Percentiles rank a stretch among this genome's conserved stretches.
Conservation (phyloP, 2,329 filamentous ascomycete genomes). For the Chaetomium sp. region DNA sequence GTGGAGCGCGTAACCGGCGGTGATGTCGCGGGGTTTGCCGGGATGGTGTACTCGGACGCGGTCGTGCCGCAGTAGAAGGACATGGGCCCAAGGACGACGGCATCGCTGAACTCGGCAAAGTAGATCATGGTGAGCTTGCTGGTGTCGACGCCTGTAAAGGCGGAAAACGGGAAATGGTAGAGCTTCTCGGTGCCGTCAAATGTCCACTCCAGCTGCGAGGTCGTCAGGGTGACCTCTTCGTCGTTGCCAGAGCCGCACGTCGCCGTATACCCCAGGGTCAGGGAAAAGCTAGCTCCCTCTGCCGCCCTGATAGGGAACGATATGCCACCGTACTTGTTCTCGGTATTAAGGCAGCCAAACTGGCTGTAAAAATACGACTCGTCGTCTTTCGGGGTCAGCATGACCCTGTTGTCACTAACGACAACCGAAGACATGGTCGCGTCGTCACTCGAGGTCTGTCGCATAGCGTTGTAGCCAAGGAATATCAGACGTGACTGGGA, state of each 20-base stretch:
- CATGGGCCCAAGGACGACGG: slow-evolving; percentile 58
- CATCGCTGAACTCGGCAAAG: slow-evolving; percentile 49
- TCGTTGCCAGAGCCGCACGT: slow-evolving; percentile 46
- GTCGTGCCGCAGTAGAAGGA: slow-evolving; percentile 59
- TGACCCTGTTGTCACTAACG: slow-evolving; percentile 54
- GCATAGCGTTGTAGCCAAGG: slow-evolving; percentile 61
- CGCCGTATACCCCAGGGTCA: slow-evolving; percentile 54
- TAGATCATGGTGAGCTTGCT: slow-evolving; percentile 56
- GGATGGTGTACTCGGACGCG: slow-evolving; percentile 52
- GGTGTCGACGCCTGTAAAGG: slow-evolving; percentile 52
- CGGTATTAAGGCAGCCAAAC: slow-evolving; percentile 56
- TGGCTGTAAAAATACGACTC: slow-evolving; percentile 62
- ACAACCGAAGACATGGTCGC: slow-evolving; percentile 57
- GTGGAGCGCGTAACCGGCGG: slow-evolving; percentile 43
- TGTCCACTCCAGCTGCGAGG: slow-evolving; percentile 57
- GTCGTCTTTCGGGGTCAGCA: slow-evolving; percentile 51
- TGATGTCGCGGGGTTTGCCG: slow-evolving; percentile 44
- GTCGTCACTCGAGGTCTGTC: slow-evolving; percentile 59
- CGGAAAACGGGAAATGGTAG: slow-evolving; percentile 60
- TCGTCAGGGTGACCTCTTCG: slow-evolving; percentile 45
- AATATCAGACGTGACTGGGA: slow-evolving; percentile 65
- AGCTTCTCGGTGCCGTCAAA: slow-evolving; percentile 62
- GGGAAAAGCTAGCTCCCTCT: slow-evolving; percentile 51
- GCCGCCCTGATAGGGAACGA: slow-evolving; percentile 58
- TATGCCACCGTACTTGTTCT: slow-evolving; percentile 56